Conservation (phyloP, 306 rosid species). For the Quercus gilva region DNA sequence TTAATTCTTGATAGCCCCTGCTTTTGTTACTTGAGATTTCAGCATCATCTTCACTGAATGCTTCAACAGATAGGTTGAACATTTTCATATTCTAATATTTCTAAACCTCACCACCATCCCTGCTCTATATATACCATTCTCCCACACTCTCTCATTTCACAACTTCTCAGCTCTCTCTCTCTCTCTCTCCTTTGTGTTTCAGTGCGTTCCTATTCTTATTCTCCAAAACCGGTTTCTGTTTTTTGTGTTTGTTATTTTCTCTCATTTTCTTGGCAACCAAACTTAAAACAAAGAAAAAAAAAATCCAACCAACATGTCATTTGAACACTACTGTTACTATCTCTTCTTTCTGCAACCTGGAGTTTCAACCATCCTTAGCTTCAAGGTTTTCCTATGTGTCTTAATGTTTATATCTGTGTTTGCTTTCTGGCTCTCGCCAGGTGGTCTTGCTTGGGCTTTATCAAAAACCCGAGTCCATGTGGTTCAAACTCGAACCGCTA, state of each 20-base stretch:
- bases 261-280: not conserved
- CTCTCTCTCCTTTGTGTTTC: not conserved
- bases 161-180: not conserved
- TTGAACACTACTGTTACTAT: slow-evolving; percentile 29
- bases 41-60: no score
- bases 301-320: slow-evolving; percentile 35
- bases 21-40: no score
- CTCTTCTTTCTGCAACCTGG: slow-evolving; percentile 33
- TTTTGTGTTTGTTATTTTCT: not conserved
- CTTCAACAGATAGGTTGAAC: no score
- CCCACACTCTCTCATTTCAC: not conserved
- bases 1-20: no score
- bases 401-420: slow-evolving; percentile 18
- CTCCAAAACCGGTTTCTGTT: not conserved
- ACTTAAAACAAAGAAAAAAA: not conserved
- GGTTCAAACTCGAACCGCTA: not conserved
- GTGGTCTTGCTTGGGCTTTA: slow-evolving; percentile 72
- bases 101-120: not conserved
- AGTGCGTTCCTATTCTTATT: not conserved
- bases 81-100: no score
- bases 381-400: slow-evolving; percentile 27
- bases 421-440: slow-evolving; percentile 44
- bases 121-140: slow-evolving; percentile 5
- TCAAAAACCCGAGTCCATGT: slow-evolving; percentile 13
- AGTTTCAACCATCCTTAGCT: slow-evolving; percentile 23